Base-by-base conservation (phyloP, 495 filamentous ascomycete species). In the Aspergillus wentii region DNA sequence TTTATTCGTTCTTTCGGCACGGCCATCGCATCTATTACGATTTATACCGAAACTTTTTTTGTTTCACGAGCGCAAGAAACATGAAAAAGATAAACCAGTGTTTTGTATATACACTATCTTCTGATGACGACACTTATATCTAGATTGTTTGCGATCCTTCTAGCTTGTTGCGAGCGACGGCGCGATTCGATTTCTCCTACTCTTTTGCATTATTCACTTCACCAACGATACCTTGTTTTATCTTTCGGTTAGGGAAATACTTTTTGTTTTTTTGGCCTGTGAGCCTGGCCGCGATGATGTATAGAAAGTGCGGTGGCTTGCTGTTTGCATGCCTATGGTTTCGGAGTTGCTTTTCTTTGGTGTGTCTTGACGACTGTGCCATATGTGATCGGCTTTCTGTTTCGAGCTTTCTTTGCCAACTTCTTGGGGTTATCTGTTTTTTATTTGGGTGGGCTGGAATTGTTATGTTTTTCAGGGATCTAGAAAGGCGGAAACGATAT, bases 401-500 rank as follows among this genome's bases (percentile, higher is more conserved):
- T 20, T 45, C 50, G 45, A 41, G 30, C 43, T 48, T 41, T 44
- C 23, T 57, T 54, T 58, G 41, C 49, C 52, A 52, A 52, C 49
- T 64, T 43, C 52, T 58, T 52, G 41, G 42, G 50, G 51, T 48
- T 51, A 52, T 62, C 51, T 48, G 46, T 48, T 41, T 49, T 39
- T 37, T 57, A 48, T 55, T 50, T 45, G 48, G 40, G 46, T 52
- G 46, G 64, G 60, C 51, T 52, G 55, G 65, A 56, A 61, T 51
- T 64, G 63, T 52, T 59, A 52, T 62, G 46, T 52, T 44, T 44
- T 61, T 58, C 49, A 54, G 57, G 61, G 61, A 62, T 66, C 53
- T 71, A 71, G 68, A 62, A 57, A 69, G 67, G 64, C 61, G 68
- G 68, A 68, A 69, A 71, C 65, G 68, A 71, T 68, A 68, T 60